phyloP scores from a whole-genome alignment of 2,329 filamentous ascomycete species.

The Calycina marina region DNA sequence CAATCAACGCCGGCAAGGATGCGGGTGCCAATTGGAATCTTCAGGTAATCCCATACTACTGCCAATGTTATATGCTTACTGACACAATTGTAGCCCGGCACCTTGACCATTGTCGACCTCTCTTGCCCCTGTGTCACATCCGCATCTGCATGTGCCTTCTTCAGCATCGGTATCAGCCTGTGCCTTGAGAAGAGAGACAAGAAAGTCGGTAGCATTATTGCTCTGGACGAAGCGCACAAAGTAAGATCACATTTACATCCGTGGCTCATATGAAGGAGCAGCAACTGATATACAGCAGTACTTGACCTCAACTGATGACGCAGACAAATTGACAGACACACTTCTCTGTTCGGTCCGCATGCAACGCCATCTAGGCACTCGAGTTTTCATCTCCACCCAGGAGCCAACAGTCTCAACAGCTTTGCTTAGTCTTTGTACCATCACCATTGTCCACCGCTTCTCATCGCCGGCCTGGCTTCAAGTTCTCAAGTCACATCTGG shows the following conservation, averaged over 20 bases:
- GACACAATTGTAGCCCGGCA: constrained; percentile 25
- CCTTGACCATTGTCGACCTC: constrained; percentile 54
- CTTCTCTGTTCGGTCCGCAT: constrained; percentile 50
- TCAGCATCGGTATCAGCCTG: constrained; percentile 53
- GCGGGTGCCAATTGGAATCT: no score
- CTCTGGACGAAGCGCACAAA: constrained; percentile 68
- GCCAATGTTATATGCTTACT: no score
- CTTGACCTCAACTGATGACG: constrained; percentile 42
- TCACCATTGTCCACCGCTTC: constrained; percentile 63
- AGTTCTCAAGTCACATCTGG: constrained; percentile 29
- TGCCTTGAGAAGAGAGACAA: constrained; percentile 41
- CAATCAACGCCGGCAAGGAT: no score
- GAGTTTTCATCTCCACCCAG: constrained; percentile 61
- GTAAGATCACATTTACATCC: no score
- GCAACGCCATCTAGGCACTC: constrained; percentile 53
- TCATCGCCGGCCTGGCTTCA: constrained; percentile 44
- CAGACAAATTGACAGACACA: constrained; percentile 41
- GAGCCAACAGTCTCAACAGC: constrained; percentile 57
- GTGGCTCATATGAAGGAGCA: no score
- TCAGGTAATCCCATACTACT: no score
- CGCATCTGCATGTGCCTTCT: constrained; percentile 53
- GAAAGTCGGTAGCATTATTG: constrained; percentile 42
- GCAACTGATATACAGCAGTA: no score
- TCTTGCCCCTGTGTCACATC: constrained; percentile 56
- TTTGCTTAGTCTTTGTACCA: constrained; percentile 55